A percentile compares a stretch with the other conserved stretches of the same genome.
Conservation (phyloP, 1,284 basidiomycete genomes). For the Pseudozyma pruni region DNA sequence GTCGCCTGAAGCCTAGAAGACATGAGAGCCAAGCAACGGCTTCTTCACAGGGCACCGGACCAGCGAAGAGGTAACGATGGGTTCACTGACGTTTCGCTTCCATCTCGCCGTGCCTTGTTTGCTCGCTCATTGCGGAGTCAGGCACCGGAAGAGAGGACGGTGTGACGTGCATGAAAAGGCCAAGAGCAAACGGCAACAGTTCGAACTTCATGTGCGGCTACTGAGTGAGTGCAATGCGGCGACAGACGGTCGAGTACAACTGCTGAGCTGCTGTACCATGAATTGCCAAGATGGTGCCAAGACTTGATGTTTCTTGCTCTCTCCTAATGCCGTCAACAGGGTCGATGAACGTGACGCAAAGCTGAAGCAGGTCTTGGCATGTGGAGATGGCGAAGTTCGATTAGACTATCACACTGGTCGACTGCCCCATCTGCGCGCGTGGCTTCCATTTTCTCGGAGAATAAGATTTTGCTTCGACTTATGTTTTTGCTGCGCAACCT, state of each 20-base stretch:
- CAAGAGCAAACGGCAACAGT: background rate
- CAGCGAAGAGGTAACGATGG: too few species aligned
- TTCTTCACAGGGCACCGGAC: too few species aligned
- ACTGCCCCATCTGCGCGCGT: constrained; percentile 4
- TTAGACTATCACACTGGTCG: constrained; percentile 2
- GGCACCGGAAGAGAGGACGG: background rate
- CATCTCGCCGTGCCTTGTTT: too few species aligned
- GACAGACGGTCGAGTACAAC: background rate
- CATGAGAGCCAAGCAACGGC: too few species aligned
- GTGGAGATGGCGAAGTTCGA: constrained; percentile 4
- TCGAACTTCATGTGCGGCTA: too few species aligned
- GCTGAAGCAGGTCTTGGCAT: constrained; percentile 28
- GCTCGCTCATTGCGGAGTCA: background rate
- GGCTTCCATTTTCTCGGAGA: constrained; percentile 14
- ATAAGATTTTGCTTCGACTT: constrained; percentile 23
- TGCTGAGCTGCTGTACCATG: background rate
- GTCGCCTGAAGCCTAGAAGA: too few species aligned
- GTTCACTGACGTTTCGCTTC: too few species aligned
- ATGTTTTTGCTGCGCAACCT: too few species aligned
- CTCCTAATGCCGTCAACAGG: constrained; percentile 2
- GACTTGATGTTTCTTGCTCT: constrained; percentile 36
- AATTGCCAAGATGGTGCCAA: constrained; percentile 17
- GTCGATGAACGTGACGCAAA: constrained; percentile 5
- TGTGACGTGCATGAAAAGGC: background rate
- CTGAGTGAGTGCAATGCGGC: background rate